Percentiles rank a stretch among this genome's conserved stretches.
These are phyloP conservation scores for Climacium dendroides DNA, from an alignment of 225 moss, liverwort and hornwort genomes.

Conservation along the genomic window DNA sequence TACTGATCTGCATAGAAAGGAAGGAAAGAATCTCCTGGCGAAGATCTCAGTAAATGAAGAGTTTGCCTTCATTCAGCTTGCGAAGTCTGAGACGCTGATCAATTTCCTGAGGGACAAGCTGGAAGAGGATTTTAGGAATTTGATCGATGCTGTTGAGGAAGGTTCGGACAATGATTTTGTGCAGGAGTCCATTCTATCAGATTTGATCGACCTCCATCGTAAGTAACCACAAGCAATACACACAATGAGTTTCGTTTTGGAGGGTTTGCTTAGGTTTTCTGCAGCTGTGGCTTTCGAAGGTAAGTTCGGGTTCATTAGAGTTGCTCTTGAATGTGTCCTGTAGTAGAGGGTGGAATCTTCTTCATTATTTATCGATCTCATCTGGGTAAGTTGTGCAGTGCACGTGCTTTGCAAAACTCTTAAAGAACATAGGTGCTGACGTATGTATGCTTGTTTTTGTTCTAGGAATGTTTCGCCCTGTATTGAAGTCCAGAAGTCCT, in stretches of 20 bases:
- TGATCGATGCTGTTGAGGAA: conserved; percentile 56
- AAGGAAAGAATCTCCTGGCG: conserved; percentile 23
- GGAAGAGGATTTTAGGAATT: conserved; percentile 41
- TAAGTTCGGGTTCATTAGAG: neutral
- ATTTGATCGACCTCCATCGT: conserved; percentile 53
- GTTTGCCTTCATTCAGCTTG: conserved; percentile 31
- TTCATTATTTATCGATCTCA: neutral
- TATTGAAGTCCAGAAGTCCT: conserved; percentile 20
- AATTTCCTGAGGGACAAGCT: conserved; percentile 29
- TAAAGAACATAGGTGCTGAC: neutral
- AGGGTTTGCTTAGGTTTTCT: neutral
- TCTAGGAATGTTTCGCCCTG: conserved; percentile 43
- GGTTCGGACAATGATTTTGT: conserved; percentile 51
- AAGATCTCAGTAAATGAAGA: conserved; percentile 22
- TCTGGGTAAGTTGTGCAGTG: neutral
- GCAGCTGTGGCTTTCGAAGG: neutral
- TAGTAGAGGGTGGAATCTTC: neutral
- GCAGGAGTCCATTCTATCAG: conserved; percentile 44
- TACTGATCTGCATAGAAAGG: conserved; percentile 16
- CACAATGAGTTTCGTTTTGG: neutral
- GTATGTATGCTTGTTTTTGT: neutral
- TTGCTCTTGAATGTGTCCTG: neutral
- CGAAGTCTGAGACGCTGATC: conserved; percentile 33
- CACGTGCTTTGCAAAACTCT: neutral
- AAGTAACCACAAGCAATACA: neutral